phyloP scores from a whole-genome alignment of 2,329 filamentous ascomycete species.

The Pyrenophora seminiperda region DNA sequence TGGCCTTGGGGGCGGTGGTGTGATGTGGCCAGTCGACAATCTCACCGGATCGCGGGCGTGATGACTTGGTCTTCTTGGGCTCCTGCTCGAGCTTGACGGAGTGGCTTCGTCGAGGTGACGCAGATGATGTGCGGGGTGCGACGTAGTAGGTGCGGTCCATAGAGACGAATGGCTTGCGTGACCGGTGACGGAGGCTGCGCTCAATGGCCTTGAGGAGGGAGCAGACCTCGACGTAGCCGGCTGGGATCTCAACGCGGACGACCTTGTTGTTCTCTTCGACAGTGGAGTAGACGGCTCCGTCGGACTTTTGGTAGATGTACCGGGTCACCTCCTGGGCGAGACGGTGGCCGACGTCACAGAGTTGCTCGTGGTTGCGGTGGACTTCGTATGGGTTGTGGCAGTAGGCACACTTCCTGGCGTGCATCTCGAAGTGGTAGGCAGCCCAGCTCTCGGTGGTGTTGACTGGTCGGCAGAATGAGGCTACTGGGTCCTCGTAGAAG shows the following conservation, averaged over 20 bases:
- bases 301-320: slow-evolving; percentile 50
- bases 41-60: slow-evolving; percentile 44
- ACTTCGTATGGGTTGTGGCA: slow-evolving; percentile 54
- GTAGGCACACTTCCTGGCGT: slow-evolving; percentile 52
- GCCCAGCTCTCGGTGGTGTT: slow-evolving; percentile 53
- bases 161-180: slow-evolving; percentile 48
- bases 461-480: slow-evolving; percentile 49
- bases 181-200: slow-evolving; percentile 46
- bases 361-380: slow-evolving; percentile 46
- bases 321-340: slow-evolving; percentile 54
- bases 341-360: slow-evolving; percentile 52
- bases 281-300: slow-evolving; percentile 45
- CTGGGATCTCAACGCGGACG: slow-evolving; percentile 53
- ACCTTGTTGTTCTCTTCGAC: slow-evolving; percentile 48
- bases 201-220: slow-evolving; percentile 51
- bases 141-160: slow-evolving; percentile 53
- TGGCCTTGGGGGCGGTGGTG: slow-evolving; percentile 16
- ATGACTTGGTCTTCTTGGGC: slow-evolving; percentile 32
- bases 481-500: slow-evolving; percentile 47
- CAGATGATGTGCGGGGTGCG: slow-evolving; percentile 42
- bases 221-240: slow-evolving; percentile 48
- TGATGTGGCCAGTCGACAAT: slow-evolving; percentile 47
- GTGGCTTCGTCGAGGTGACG: slow-evolving; percentile 30
- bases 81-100: slow-evolving; percentile 44
- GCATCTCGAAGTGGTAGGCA: slow-evolving; percentile 55